phyloP scores from a whole-genome alignment of 495 filamentous ascomycete species.

The Xanthoparmelia taractica region DNA sequence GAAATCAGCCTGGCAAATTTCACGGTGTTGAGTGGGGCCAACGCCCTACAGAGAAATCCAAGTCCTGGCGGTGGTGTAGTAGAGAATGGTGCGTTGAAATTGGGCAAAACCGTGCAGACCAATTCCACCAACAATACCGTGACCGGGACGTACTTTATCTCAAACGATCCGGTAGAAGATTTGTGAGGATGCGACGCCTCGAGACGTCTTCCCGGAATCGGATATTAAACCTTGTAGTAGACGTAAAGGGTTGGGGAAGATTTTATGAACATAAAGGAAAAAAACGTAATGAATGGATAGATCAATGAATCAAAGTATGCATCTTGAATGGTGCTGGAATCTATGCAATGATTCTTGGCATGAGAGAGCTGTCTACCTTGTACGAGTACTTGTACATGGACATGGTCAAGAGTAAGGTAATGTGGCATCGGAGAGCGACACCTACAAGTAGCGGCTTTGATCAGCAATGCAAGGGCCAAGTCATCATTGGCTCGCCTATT shows the following conservation, averaged over 20 bases:
- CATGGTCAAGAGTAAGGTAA: too few relatives aligned
- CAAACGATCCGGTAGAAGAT: constrained; percentile 20
- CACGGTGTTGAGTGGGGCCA: constrained; percentile 48
- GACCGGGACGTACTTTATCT: constrained; percentile 28
- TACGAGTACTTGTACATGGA: too few relatives aligned
- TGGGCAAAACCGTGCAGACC: constrained; percentile 38
- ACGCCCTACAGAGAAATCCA: constrained; percentile 40
- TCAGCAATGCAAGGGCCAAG: background rate
- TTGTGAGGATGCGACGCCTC: constrained; percentile 4
- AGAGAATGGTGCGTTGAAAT: constrained; percentile 42
- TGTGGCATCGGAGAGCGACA: too few relatives aligned
- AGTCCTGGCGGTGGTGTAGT: constrained; percentile 41
- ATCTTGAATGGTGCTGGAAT: background rate
- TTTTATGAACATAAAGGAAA: too few relatives aligned
- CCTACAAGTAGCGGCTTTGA: too few relatives aligned
- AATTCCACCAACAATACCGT: constrained; percentile 45
- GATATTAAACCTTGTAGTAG: background rate
- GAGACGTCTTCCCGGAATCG: background rate
- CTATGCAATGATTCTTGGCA: background rate
- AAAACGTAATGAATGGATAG: background rate
- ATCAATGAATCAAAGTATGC: background rate
- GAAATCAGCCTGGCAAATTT: constrained; percentile 56
- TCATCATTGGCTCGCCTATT: constrained; percentile 13
- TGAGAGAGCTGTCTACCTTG: too few relatives aligned
- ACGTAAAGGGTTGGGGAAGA: background rate